Conservation (phyloP, 176 grass and related monocot genomes). For the Aegilops speltoides region DNA sequence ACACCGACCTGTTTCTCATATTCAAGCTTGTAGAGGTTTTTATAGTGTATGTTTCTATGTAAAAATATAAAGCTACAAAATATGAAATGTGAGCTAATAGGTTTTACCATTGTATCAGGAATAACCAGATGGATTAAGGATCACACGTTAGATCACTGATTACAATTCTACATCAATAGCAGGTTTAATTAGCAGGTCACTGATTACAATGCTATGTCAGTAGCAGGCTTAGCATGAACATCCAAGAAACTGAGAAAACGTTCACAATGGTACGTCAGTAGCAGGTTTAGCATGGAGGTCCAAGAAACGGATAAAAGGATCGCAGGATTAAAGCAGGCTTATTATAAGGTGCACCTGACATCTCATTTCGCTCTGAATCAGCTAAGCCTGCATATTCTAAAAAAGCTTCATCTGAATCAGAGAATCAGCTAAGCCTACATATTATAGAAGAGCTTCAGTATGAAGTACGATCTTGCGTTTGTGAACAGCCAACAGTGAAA, state of each 20-base stretch:
- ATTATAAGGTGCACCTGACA: conserved; percentile 41
- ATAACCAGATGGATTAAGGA: neutral
- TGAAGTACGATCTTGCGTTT: too few species aligned
- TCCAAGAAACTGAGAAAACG: neutral
- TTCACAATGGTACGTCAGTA: neutral
- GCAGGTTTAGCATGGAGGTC: neutral
- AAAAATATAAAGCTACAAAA: neutral
- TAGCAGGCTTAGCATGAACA: neutral
- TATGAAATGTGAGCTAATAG: neutral
- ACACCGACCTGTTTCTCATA: neutral
- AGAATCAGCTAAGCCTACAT: too few species aligned
- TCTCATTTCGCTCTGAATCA: too few species aligned
- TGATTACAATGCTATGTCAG: neutral
- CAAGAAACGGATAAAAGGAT: neutral
- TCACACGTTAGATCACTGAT: neutral
- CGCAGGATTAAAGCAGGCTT: conserved; percentile 40
- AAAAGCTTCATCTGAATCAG: too few species aligned
- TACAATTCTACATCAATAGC: neutral
- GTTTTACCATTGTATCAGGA: neutral
- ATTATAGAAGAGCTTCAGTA: too few species aligned
- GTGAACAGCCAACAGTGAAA: too few species aligned
- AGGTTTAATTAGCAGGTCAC: neutral
- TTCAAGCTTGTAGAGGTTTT: too few species aligned
- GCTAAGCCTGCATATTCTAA: too few species aligned
- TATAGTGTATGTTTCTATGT: too few species aligned